Percentiles rank a stretch among this genome's conserved stretches.
Evolutionary conservation across 2,329 filamentous ascomycete species (phyloP).

Genomic region (Trichoderma sp.): DNA sequence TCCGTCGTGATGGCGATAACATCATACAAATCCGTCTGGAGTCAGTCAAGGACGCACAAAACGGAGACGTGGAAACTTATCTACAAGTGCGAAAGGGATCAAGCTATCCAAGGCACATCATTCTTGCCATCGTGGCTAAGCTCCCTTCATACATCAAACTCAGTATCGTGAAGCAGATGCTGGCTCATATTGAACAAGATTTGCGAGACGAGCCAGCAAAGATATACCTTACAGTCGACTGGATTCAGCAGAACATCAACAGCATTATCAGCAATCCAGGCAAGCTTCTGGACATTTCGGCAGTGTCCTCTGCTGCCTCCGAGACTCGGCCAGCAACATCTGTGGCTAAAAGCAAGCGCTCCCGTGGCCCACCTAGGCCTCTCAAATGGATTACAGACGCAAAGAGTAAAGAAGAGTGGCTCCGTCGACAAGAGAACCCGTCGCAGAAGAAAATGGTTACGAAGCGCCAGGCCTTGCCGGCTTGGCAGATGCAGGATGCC

Average conservation of each 20-base stretch:
- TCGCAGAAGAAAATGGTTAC: slow-evolving; percentile 75
- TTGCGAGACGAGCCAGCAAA: slow-evolving; percentile 84
- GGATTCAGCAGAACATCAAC: slow-evolving; percentile 84
- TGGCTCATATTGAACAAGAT: slow-evolving; percentile 70
- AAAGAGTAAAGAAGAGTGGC: slow-evolving; percentile 70
- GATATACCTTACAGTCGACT: slow-evolving; percentile 86
- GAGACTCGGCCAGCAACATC: slow-evolving; percentile 50
- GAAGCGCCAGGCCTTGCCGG: slow-evolving; percentile 75
- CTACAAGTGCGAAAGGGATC: slow-evolving; percentile 72
- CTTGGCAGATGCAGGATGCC: slow-evolving; percentile 79
- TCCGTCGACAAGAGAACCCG: slow-evolving; percentile 64
- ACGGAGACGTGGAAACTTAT: slow-evolving; percentile 56
- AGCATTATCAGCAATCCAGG: slow-evolving; percentile 84
- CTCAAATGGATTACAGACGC: slow-evolving; percentile 67
- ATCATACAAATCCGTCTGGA: slow-evolving; percentile 73
- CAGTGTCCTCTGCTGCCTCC: slow-evolving; percentile 70
- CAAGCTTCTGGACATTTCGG: slow-evolving; percentile 79
- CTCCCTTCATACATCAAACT: slow-evolving; percentile 93
- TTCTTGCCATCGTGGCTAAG: slow-evolving; percentile 70
- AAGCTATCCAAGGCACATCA: slow-evolving; percentile 71
- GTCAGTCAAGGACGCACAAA: slow-evolving; percentile 54
- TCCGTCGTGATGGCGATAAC: slow-evolving; percentile 61
- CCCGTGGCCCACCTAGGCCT: slow-evolving; percentile 56
- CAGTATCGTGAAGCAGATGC: slow-evolving; percentile 77
- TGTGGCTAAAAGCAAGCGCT: slow-evolving; percentile 37